Evolutionary conservation across 1,139 yeast genomes (phyloP), one percentile per base, ranked within the genome.

Genomic region (Geotrichum carabidarum): DNA sequence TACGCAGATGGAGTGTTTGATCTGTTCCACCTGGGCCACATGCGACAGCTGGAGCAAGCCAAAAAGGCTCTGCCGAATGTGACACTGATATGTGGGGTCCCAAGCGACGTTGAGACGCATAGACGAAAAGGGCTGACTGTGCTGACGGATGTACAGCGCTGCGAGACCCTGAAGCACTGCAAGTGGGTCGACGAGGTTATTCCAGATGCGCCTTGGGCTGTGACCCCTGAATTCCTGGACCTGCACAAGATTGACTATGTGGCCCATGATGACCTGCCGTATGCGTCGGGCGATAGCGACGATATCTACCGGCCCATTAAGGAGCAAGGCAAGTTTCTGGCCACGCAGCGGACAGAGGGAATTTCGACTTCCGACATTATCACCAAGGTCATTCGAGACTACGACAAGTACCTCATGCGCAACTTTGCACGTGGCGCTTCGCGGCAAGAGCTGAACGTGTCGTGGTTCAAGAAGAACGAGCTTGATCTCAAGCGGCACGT

Each of bases 1-100:
- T 93, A 93, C 68, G 99, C 99, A 5, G 99, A 93, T 71, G 99
- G 99, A 48, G 97, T 93, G 30, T 93, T 93, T 74, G 99, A 93
- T 72, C 76, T 93, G 61, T 93, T 93, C 73, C 99, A 93, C 71
- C 72, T 93, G 66, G 99, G 99, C 30, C 99, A 93, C 69, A 93
- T 58, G 50, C 42, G 59, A 40, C 57, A 58, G 48, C 47, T 58
- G 43, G 59, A 58, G 37, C 58, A 52, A 48, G 59, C 59, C 32
- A 56, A 58, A 43, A 54, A 54, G 48, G 48, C 58, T 6, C 49
- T 58, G 30, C 56, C 60, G 18, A 57, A 58, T 22, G 95, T 86
- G 38, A 78, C 82, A 56, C 77, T 93, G 65, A 91, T 93, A 35
- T 89, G 94, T 65, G 99, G 99, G 45, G 78, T 93, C 32, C 98